A percentile compares a stretch with the other conserved stretches of the same genome.
phyloP scores from a whole-genome alignment of 108 stramenopile genomes.

The Epithemia pelagica region DNA sequence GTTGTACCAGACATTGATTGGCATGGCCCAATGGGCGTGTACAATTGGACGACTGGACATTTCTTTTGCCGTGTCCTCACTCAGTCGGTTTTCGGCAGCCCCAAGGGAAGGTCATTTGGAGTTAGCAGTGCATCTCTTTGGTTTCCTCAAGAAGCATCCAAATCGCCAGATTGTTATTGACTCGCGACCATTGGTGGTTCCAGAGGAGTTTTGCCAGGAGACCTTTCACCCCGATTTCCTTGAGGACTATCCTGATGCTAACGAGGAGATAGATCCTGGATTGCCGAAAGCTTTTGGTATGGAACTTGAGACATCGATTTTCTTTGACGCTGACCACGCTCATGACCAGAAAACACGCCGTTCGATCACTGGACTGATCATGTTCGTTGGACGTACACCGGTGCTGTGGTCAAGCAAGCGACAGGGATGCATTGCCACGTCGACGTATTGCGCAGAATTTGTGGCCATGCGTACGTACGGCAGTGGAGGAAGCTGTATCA shows the following conservation, averaged over 20 bases:
- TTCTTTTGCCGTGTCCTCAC: slow-evolving; percentile 20
- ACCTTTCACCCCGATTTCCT: not conserved
- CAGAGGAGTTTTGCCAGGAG: not conserved
- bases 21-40: slow-evolving; percentile 25
- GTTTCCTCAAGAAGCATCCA: slow-evolving; percentile 15
- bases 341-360: slow-evolving; percentile 20
- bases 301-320: not conserved
- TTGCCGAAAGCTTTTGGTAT: slow-evolving; percentile 4
- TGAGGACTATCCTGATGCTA: slow-evolving; percentile 9
- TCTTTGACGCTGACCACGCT: slow-evolving; percentile 18
- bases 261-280: slow-evolving; percentile 5
- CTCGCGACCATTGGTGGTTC: not conserved
- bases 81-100: slow-evolving; percentile 24
- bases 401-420: slow-evolving; percentile 15
- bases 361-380: slow-evolving; percentile 15
- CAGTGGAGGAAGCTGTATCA: no score
- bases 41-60: slow-evolving; percentile 39
- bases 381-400: slow-evolving; percentile 8
- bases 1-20: slow-evolving; percentile 30
- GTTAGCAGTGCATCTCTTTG: slow-evolving; percentile 15
- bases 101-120: slow-evolving; percentile 38
- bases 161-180: slow-evolving; percentile 13
- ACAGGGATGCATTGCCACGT: slow-evolving; percentile 17
- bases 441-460: slow-evolving; percentile 20
- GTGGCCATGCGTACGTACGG: no score